Evolutionary conservation across 108 stramenopile genomes (phyloP), one percentile per base, ranked within the genome.

Genomic region (Nitzschia palea): DNA sequence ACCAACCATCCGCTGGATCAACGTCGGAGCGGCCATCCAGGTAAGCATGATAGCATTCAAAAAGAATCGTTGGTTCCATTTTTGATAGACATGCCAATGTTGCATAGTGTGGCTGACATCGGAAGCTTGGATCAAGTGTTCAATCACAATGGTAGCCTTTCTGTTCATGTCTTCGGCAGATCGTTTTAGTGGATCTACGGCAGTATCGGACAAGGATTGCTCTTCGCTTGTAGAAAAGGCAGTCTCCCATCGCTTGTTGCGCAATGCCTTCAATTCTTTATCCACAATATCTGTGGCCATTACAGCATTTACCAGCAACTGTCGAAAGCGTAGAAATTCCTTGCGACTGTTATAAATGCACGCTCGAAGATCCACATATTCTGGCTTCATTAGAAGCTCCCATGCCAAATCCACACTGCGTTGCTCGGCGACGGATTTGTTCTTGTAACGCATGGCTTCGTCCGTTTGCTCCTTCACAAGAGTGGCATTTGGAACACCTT

Each of bases 81-180:
- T 80, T 47, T 71, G 73, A 48, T 80, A 83, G 35, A 80, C 56
- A 36, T 59, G 64, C 54, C 79, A 83, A 42, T 76, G 68, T 45
- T 83, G 82, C 82, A 83, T 83, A 0, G 82, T 83, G 48, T 83
- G 82, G 9, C 75, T 73, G 31, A 84, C 68, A 55, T 84, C 83
- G 30, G 79, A 67, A 4, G 62, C 74, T 51, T 80, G 76, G 53
- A 84, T 80, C 63, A 84, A 74, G 27, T 78, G 76, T n/a, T 84
- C 83, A 29, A 84, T 70, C 0, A 81, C 77, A 8, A 71, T 25
- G 3, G 79, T 73, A 17, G 71, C 75, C 47, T 71, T 80, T 2
- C 54, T 68, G 40, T 70, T 70, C 28, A 58, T 56, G 29, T 32
- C 32, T 17, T 44, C 26, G n/a, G 44, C 63, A 0, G 0, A 62